These are phyloP conservation scores for Ramaria sp. DNA, from an alignment of 768 basidiomycete species.

Conservation along the genomic window DNA sequence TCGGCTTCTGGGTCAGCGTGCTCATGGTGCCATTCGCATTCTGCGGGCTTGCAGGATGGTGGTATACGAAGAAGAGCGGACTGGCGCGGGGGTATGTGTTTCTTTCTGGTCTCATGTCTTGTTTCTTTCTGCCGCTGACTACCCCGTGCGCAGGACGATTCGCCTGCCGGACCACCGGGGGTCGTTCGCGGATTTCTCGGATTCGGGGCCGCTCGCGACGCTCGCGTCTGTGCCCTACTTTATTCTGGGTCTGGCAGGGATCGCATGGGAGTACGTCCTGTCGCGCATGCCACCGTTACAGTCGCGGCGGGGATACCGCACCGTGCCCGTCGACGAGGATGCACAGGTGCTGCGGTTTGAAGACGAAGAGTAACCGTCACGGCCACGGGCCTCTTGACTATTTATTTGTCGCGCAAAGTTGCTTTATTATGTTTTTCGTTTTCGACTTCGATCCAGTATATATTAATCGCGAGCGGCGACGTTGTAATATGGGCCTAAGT, in stretches of 20 bases:
- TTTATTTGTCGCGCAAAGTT: not conserved
- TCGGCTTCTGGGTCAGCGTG: slow-evolving; percentile 78
- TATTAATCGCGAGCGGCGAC: too few relatives aligned
- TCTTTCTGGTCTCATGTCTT: not conserved
- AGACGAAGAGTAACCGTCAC: slow-evolving; percentile 38
- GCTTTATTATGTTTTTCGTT: too few relatives aligned
- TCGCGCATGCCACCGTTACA: slow-evolving; percentile 2
- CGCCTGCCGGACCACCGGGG: slow-evolving; percentile 56
- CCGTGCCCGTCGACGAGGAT: slow-evolving; percentile 74
- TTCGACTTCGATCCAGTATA: too few relatives aligned
- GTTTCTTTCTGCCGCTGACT: slow-evolving; percentile 12
- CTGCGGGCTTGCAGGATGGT: slow-evolving; percentile 67
- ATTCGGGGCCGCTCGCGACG: slow-evolving; percentile 51
- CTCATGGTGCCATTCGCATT: slow-evolving; percentile 67
- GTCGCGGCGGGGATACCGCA: slow-evolving; percentile 4
- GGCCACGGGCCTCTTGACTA: not conserved
- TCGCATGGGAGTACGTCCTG: slow-evolving; percentile 55
- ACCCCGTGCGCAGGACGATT: slow-evolving; percentile 43
- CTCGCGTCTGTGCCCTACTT: slow-evolving; percentile 88
- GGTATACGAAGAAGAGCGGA: slow-evolving; percentile 72
- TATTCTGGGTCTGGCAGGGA: slow-evolving; percentile 64
- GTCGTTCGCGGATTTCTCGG: slow-evolving; percentile 20
- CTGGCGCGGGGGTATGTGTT: slow-evolving; percentile 58
- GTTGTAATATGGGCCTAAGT: too few relatives aligned
- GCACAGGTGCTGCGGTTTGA: slow-evolving; percentile 80